phyloP scores from a whole-genome alignment of 306 rosid species.

The Chamaecrista fasciculata region DNA sequence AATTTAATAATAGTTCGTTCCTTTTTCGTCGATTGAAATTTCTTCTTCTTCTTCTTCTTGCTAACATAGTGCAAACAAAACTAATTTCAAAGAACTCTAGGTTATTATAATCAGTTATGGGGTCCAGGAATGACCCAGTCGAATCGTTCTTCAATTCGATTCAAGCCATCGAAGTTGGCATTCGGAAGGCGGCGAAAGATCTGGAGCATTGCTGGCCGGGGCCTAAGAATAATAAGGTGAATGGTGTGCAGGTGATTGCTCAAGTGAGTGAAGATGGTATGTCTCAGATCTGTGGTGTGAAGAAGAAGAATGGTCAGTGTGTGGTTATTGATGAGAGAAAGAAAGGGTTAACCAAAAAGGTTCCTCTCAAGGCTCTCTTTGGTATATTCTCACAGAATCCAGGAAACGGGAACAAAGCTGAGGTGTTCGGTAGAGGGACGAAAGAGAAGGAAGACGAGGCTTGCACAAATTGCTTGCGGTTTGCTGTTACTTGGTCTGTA shows the following conservation, averaged over 20 bases:
- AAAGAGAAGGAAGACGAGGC: constrained; percentile 59
- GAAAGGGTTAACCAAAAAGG: constrained; percentile 57
- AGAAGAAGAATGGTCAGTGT: constrained; percentile 52
- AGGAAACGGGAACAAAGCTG: constrained; percentile 44
- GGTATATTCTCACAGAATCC: constrained; percentile 65
- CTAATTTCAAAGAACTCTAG: constrained; percentile 10
- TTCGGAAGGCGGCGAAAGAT: constrained; percentile 83
- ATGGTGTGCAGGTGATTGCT: constrained; percentile 49
- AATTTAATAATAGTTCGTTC: constrained; percentile 26
- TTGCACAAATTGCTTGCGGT: constrained; percentile 75
- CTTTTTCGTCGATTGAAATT: neutral
- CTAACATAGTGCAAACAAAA: neutral
- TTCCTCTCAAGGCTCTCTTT: constrained; percentile 63
- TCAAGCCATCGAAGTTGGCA: constrained; percentile 73
- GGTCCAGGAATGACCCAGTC: constrained; percentile 73
- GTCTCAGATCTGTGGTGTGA: constrained; percentile 64
- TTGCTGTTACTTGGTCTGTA: constrained; percentile 79
- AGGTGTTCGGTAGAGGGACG: constrained; percentile 26
- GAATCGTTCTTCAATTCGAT: constrained; percentile 87
- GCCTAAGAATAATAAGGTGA: constrained; percentile 47
- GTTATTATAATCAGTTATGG: constrained; percentile 64
- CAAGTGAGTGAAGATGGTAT: constrained; percentile 48
- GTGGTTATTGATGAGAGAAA: constrained; percentile 49
- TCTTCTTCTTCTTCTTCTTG: neutral
- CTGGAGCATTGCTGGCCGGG: constrained; percentile 78